phyloP scores from a whole-genome alignment of 768 basidiomycete species.

The Harrya chromipes region DNA sequence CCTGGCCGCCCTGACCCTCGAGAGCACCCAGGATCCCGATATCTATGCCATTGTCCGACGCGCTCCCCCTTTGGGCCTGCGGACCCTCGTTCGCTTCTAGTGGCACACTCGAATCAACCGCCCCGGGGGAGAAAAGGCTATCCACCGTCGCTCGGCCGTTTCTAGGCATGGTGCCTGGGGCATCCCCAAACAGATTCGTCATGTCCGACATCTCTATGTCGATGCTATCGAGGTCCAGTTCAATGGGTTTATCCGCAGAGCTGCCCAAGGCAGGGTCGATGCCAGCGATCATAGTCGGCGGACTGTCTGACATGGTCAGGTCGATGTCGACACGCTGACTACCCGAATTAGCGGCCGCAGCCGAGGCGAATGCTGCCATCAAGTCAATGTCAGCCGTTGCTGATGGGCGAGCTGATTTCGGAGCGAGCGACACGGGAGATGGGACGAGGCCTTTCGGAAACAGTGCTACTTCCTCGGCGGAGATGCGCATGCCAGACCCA shows the following conservation, averaged over 20 bases:
- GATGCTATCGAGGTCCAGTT: constrained; percentile 68
- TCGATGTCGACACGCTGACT: constrained; percentile 49
- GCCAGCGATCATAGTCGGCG: constrained; percentile 22
- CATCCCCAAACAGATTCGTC: constrained; percentile 55
- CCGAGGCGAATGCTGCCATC: constrained; percentile 57
- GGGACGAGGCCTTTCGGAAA: constrained; percentile 57
- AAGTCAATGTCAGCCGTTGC: constrained; percentile 58
- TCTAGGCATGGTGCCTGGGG: constrained; percentile 34
- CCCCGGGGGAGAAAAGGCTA: constrained; percentile 51
- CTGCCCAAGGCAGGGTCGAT: constrained; percentile 45
- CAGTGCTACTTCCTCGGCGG: constrained; percentile 58
- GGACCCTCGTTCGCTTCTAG: constrained; percentile 14
- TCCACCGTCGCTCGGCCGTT: constrained; percentile 38
- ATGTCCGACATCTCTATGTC: constrained; percentile 57
- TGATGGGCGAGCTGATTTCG: constrained; percentile 67
- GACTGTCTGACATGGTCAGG: constrained; percentile 46
- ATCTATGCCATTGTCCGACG: constrained; percentile 23
- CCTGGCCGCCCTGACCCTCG: constrained; percentile 19
- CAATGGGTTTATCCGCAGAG: constrained; percentile 79
- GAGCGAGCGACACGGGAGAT: constrained; percentile 80
- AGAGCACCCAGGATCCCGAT: constrained; percentile 38
- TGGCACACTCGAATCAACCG: constrained; percentile 21
- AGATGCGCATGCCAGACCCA: constrained; percentile 59
- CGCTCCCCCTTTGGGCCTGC: constrained; percentile 17
- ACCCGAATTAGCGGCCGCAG: constrained; percentile 36